Evolutionary conservation across 2,329 filamentous ascomycete species (phyloP).

Genomic region (Nigrospora oryzae): DNA sequence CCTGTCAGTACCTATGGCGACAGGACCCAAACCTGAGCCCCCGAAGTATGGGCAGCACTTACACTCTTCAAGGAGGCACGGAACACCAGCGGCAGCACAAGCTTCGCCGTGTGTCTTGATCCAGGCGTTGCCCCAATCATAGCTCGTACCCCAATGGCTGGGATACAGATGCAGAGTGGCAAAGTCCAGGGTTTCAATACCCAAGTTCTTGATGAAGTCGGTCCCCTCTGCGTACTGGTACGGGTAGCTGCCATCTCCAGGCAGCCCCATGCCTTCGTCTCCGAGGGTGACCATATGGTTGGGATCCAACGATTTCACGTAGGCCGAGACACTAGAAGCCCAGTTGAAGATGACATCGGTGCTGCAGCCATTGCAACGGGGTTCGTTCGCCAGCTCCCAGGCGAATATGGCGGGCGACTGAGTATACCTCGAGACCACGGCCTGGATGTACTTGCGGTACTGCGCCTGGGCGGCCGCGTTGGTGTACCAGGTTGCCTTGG

Average conservation of each 20-base stretch:
- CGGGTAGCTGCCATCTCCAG: slow-evolving; percentile 42
- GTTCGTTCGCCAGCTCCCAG: slow-evolving; percentile 48
- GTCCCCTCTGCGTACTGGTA: slow-evolving; percentile 42
- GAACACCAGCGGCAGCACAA: slow-evolving; percentile 28
- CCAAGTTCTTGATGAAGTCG: slow-evolving; percentile 43
- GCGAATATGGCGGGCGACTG: slow-evolving; percentile 39
- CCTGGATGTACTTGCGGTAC: slow-evolving; percentile 43
- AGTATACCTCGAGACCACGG: slow-evolving; percentile 39
- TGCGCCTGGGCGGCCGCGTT: slow-evolving; percentile 41
- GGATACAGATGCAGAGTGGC: slow-evolving; percentile 38
- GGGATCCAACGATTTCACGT: slow-evolving; percentile 55
- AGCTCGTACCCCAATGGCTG: slow-evolving; percentile 5
- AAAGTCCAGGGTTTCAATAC: slow-evolving; percentile 42
- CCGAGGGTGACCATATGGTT: slow-evolving; percentile 57
- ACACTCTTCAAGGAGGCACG: slow-evolving; percentile 32
- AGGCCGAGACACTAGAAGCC: slow-evolving; percentile 48
- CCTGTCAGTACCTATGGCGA: background rate
- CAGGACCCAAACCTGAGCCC: background rate
- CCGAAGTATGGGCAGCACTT: slow-evolving; percentile 9
- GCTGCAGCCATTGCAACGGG: slow-evolving; percentile 49
- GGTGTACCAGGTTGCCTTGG: slow-evolving; percentile 47
- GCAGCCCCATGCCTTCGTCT: slow-evolving; percentile 42
- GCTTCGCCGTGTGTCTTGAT: slow-evolving; percentile 26
- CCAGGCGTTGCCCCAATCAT: slow-evolving; percentile 27
- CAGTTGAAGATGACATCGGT: slow-evolving; percentile 47